Conservation (phyloP, 2,329 filamentous ascomycete genomes). For the Gaeumannomyces sp. region DNA sequence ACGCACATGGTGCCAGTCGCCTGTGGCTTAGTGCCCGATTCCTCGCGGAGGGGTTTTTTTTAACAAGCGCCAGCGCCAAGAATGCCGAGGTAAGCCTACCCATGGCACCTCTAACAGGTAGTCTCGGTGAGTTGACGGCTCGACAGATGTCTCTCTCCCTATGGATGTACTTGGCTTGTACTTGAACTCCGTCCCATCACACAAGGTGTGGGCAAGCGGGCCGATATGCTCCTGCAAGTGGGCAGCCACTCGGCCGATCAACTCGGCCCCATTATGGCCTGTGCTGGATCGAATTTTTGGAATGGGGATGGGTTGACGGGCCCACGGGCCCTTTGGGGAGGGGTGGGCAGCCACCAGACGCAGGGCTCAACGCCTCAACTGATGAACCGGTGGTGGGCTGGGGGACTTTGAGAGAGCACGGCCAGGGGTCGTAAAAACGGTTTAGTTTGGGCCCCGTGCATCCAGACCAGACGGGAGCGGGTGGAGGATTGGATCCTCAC, state of each 20-base stretch:
- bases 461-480: slow-evolving; percentile 1
- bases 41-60: not conserved
- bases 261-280: not conserved
- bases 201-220: not conserved
- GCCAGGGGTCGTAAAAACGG: slow-evolving; percentile 3
- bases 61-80: too few relatives aligned
- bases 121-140: not conserved
- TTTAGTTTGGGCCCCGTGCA: slow-evolving; percentile 3
- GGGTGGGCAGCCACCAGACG: not conserved
- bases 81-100: too few relatives aligned
- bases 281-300: slow-evolving; percentile 1
- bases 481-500: slow-evolving; percentile 6
- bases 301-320: not conserved
- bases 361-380: not conserved
- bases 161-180: not conserved
- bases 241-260: slow-evolving; percentile 9
- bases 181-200: not conserved
- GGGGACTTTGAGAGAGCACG: not conserved
- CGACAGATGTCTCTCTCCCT: not conserved
- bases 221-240: slow-evolving; percentile 9
- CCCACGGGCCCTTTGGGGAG: not conserved
- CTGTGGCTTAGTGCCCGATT: not conserved
- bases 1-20: too few relatives aligned
- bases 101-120: too few relatives aligned
- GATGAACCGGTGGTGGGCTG: not conserved